Conservation (phyloP, 148 eudicot genomes). For the Rhododendron ferrugineum region DNA sequence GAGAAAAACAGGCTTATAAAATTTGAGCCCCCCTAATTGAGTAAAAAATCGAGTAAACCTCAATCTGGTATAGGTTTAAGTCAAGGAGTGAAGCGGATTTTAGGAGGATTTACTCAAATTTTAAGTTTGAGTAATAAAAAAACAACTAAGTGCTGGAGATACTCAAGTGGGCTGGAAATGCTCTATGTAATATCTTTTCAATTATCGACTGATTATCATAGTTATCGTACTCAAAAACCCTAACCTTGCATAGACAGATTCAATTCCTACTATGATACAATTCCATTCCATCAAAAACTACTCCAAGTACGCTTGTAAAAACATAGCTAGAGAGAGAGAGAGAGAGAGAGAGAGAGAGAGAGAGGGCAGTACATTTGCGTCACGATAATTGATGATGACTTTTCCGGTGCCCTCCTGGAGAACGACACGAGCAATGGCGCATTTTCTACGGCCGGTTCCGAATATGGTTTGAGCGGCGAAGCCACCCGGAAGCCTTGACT, state of each 20-base stretch:
- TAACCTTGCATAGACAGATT: background rate
- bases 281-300: background rate
- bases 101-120: background rate
- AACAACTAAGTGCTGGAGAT: too few relatives aligned
- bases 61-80: too few relatives aligned
- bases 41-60: too few relatives aligned
- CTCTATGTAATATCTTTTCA: background rate
- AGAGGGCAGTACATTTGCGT: conserved; percentile 49
- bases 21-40: background rate
- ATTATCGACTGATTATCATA: background rate
- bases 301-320: background rate
- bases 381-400: conserved; percentile 73
- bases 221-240: background rate
- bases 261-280: background rate
- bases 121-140: background rate
- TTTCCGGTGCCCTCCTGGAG: conserved; percentile 84
- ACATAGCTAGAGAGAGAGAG: background rate
- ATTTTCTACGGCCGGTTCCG: conserved; percentile 82
- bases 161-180: background rate
- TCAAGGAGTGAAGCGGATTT: too few relatives aligned
- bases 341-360: background rate
- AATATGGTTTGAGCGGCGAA: conserved; percentile 71
- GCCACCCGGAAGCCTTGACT: conserved; percentile 86
- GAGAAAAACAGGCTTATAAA: too few relatives aligned
- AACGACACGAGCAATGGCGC: conserved; percentile 90